Base-by-base conservation (phyloP, 345 rosid species). In the Rubroshorea leprosula region DNA sequence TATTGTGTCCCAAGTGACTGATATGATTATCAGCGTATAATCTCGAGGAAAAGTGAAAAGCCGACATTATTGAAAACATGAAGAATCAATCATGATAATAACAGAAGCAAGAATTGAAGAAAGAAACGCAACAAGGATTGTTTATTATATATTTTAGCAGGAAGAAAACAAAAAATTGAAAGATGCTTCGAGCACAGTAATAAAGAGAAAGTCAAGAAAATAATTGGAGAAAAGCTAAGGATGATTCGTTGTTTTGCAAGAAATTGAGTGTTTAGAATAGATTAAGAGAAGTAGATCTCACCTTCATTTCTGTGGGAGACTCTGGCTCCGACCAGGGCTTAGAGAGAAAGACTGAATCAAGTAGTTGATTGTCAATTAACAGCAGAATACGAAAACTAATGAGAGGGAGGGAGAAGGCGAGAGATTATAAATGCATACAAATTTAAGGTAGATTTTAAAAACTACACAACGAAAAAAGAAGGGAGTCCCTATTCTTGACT, bases 251-350 rank as follows among this genome's bases (percentile, higher is more conserved):
- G 35, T 29, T 29, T 29, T 13, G 47, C n/a, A 7, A 25, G 55
- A 59, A 63, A 46, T 45, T 31, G 11, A 13, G n/a, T 23, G 16
- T 22, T 31, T n/a, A 27, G 23, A 23, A 12, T 55, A 61, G 19
- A 38, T 11, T 63, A 48, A 48, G 55, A 38, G 68, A 52, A 61
- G 45, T n/a, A n/a, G 41, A 6, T 23, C 51, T 63, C 54, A 74
- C 78, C 67, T 67, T 74, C 72, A 66, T 63, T 70, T 51, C 26
- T 29, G 41, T 45, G 57, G 41, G 63, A 59, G 18, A 14, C n/a
- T 44, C 10, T 13, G 47, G 49, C 38, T 38, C 39, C 23, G 61
- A 56, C 39, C 54, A 29, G 39, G 60, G 58, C 51, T 65, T 54
- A 49, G 26, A 55, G 10, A 41, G 45, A 14, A 8, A 14, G 9